Evolutionary conservation across 495 filamentous ascomycete species (phyloP).

Genomic region (Annulohypoxylon moriforme): DNA sequence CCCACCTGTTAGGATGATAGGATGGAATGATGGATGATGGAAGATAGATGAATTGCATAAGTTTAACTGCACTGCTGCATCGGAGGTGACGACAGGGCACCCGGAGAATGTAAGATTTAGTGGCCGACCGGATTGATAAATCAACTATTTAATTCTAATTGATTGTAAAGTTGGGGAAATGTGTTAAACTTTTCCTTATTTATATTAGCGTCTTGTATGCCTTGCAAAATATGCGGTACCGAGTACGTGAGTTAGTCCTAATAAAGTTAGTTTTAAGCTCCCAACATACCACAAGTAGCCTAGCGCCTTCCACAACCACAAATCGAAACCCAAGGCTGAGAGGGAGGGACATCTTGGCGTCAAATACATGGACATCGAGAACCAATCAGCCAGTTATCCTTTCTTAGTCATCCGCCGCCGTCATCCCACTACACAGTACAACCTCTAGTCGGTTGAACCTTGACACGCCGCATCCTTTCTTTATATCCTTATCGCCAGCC

Average conservation of each 20-base stretch:
- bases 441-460: slow-evolving; percentile 26
- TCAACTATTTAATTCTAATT: slow-evolving; percentile 2
- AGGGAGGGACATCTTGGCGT: slow-evolving; percentile 24
- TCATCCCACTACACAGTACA: slow-evolving; percentile 46
- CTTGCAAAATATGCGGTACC: not conserved
- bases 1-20: slow-evolving; percentile 11
- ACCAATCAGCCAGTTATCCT: slow-evolving; percentile 24
- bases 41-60: slow-evolving; percentile 5
- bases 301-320: slow-evolving; percentile 8
- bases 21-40: not conserved
- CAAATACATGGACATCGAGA: not conserved
- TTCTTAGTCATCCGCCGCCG: slow-evolving; percentile 40
- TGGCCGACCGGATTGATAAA: slow-evolving; percentile 25
- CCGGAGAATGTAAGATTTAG: not conserved
- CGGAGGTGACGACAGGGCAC: slow-evolving; percentile 35
- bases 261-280: not conserved
- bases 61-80: slow-evolving; percentile 5
- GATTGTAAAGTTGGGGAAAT: slow-evolving; percentile 15
- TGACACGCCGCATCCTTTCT: slow-evolving; percentile 25
- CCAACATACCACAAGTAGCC: not conserved
- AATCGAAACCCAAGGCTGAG: slow-evolving; percentile 34
- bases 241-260: not conserved
- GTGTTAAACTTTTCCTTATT: not conserved
- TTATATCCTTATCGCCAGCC: slow-evolving; percentile 38
- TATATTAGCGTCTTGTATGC: not conserved